Conservation (phyloP, 768 basidiomycete genomes). For the Boletus patriciae region DNA sequence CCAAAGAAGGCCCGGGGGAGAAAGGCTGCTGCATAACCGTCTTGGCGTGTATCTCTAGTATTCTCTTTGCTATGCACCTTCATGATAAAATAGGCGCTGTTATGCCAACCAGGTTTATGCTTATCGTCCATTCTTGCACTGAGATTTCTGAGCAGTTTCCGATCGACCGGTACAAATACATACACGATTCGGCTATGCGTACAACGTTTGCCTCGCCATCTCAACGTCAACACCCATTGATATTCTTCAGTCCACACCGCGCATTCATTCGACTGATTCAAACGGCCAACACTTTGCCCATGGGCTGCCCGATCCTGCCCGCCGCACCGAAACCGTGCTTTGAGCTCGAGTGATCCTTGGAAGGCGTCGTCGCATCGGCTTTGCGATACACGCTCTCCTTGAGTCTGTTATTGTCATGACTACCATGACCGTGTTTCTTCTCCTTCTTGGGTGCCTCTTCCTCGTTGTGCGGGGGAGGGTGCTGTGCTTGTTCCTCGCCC, state of each 20-base stretch:
- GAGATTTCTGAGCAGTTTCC: conserved; percentile 1
- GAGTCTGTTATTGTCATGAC: conserved; percentile 46
- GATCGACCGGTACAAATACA: conserved; percentile 24
- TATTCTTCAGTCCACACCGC: not conserved
- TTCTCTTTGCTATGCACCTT: conserved; percentile 19
- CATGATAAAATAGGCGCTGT: conserved; percentile 20
- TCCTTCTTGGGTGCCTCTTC: conserved; percentile 51
- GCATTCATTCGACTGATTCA: conserved; percentile 23
- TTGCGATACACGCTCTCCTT: conserved; percentile 48
- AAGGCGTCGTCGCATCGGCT: conserved; percentile 48
- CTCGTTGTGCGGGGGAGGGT: conserved; percentile 42
- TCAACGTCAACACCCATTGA: not conserved
- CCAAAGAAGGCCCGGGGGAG: conserved; percentile 73
- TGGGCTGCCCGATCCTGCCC: conserved; percentile 60
- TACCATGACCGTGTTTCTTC: conserved; percentile 41
- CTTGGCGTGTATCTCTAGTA: conserved; percentile 28
- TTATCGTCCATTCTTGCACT: not conserved
- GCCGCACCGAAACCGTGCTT: conserved; percentile 42
- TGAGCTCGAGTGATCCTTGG: conserved; percentile 38
- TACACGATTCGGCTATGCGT: not conserved
- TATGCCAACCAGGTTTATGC: conserved; percentile 8
- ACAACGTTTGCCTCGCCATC: conserved; percentile 1
- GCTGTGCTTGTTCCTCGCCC: conserved; percentile 28
- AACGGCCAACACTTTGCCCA: conserved; percentile 42
- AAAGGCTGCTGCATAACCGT: conserved; percentile 42